Percentiles rank a stretch among this genome's conserved stretches.
These are phyloP conservation scores for Phytopythium mirpurense DNA, from an alignment of 352 stramenopile species.

Conservation along the genomic window DNA sequence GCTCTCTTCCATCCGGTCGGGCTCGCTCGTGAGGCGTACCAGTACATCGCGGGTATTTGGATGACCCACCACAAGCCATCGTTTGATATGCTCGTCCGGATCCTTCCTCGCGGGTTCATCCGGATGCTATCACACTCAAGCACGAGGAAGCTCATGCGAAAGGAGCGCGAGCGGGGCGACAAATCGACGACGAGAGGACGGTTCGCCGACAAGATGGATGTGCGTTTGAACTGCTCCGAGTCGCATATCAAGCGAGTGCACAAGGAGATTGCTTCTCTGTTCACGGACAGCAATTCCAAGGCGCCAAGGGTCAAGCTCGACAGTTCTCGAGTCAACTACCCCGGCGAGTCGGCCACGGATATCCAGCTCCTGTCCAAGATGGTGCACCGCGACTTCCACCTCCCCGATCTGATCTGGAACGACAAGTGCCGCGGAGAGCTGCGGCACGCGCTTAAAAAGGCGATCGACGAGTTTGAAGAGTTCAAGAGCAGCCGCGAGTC, in stretches of 20 bases:
- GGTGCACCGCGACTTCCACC: slow-evolving; percentile 63
- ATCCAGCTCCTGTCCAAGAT: slow-evolving; percentile 61
- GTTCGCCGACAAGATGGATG: slow-evolving; percentile 16
- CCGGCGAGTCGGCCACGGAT: slow-evolving; percentile 62
- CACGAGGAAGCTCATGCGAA: slow-evolving; percentile 57
- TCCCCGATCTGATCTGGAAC: slow-evolving; percentile 83
- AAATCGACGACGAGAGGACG: slow-evolving; percentile 13
- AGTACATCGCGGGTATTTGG: slow-evolving; percentile 75
- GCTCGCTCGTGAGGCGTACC: slow-evolving; percentile 58
- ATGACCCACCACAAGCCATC: slow-evolving; percentile 69
- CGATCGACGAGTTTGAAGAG: slow-evolving; percentile 44
- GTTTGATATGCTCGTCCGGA: slow-evolving; percentile 56
- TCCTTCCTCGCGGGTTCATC: slow-evolving; percentile 70
- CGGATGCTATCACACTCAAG: slow-evolving; percentile 62
- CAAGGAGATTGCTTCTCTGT: slow-evolving; percentile 42
- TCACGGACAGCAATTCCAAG: slow-evolving; percentile 20
- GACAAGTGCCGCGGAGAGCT: slow-evolving; percentile 48
- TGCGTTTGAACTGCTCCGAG: slow-evolving; percentile 26
- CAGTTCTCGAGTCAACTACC: slow-evolving; percentile 59
- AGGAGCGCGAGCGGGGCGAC: slow-evolving; percentile 32
- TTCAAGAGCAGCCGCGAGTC: slow-evolving; percentile 30
- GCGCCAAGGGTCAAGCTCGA: slow-evolving; percentile 37
- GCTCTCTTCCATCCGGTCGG: slow-evolving; percentile 62
- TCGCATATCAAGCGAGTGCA: slow-evolving; percentile 74
- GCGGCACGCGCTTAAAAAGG: slow-evolving; percentile 32